Evolutionary conservation across 1,139 yeast genomes (phyloP).

Genomic region (Protomyces inundatus): DNA sequence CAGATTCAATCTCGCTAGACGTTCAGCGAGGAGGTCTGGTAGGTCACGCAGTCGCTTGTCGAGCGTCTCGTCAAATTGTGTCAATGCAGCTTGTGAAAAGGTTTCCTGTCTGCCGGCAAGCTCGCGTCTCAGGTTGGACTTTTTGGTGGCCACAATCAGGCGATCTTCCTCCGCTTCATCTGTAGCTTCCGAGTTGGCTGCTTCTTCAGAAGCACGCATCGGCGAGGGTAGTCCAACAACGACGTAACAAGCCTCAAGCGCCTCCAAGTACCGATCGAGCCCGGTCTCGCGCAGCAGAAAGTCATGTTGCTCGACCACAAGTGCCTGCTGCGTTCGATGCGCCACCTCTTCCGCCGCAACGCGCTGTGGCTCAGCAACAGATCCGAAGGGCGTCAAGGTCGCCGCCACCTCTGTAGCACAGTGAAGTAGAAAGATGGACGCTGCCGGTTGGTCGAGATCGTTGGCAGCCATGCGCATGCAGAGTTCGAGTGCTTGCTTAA

Average conservation of each 20-base stretch:
- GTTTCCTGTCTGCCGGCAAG: conserved; percentile 20
- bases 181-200: neutral
- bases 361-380: conserved; percentile 35
- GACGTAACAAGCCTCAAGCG: conserved; percentile 15
- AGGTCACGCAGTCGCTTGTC: conserved; percentile 42
- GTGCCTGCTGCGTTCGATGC: conserved; percentile 36
- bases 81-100: conserved; percentile 27
- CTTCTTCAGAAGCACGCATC: neutral
- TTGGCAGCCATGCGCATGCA: conserved; percentile 26
- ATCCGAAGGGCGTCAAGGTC: conserved; percentile 36
- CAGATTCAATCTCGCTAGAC: conserved; percentile 37
- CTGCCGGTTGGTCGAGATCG: conserved; percentile 14
- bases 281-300: conserved; percentile 41
- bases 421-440: conserved; percentile 11
- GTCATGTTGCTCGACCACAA: conserved; percentile 36
- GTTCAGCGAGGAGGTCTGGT: conserved; percentile 37
- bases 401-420: conserved; percentile 31
- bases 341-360: conserved; percentile 34
- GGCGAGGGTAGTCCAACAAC: neutral
- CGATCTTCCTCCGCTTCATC: neutral
- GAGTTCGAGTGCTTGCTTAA: conserved; percentile 38
- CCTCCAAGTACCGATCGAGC: conserved; percentile 41
- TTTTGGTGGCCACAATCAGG: neutral
- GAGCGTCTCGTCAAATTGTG: conserved; percentile 34
- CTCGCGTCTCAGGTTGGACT: conserved; percentile 12